Percentiles rank a stretch among this genome's conserved stretches.
Conservation (phyloP, 164 flowering plant species). For the Cinnamomum chago region DNA sequence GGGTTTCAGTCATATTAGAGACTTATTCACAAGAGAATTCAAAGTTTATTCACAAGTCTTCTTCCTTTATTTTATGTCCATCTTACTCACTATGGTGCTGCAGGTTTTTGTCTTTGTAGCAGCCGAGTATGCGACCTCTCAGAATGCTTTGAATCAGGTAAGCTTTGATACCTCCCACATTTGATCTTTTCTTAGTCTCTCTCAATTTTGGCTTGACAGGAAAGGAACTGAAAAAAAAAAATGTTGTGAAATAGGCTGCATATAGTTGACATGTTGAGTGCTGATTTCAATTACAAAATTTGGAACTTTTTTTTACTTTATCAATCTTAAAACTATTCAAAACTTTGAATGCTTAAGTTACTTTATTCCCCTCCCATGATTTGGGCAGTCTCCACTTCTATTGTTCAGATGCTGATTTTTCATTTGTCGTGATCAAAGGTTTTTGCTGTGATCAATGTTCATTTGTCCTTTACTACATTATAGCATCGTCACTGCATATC, state of each 20-base stretch:
- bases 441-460: no score
- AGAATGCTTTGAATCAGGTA: slow-evolving; percentile 78
- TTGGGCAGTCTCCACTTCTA: no score
- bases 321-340: neutral
- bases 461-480: no score
- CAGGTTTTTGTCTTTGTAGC: slow-evolving; percentile 84
- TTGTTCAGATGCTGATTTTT: no score
- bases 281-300: neutral
- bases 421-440: no score
- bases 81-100: slow-evolving; percentile 10
- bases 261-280: neutral
- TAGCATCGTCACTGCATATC: no score
- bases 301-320: neutral
- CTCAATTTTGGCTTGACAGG: neutral
- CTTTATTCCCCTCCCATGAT: no score
- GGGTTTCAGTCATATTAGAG: no score
- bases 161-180: neutral
- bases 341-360: neutral
- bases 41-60: neutral
- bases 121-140: slow-evolving; percentile 78
- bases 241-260: neutral
- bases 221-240: no score
- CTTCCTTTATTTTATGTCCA: neutral
- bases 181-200: neutral
- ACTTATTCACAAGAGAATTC: neutral